Evolutionary conservation across 305 asterid genomes (phyloP).

Genomic region (Rubia peregrina): DNA sequence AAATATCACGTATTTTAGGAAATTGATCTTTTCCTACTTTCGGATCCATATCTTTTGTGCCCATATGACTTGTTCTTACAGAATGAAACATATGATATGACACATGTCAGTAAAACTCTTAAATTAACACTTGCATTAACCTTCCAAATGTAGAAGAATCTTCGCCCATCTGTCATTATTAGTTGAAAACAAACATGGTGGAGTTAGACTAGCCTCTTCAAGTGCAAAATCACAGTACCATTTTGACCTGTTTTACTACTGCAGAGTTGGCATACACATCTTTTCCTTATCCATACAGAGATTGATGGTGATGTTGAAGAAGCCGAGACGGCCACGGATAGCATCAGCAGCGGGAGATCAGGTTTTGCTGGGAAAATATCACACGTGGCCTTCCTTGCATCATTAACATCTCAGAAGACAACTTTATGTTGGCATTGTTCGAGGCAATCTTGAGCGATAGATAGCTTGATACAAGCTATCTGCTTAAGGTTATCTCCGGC

Average conservation of each 20-base stretch:
- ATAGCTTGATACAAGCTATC: no score
- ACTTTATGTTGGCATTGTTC: neutral
- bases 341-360: slow-evolving; percentile 1
- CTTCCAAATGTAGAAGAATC: neutral
- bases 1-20: no score
- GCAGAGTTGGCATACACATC: neutral
- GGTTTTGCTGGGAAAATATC: neutral
- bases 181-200: neutral
- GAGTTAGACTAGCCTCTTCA: slow-evolving; percentile 9
- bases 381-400: slow-evolving; percentile 4
- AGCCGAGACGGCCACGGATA: neutral
- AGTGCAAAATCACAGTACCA: slow-evolving; percentile 1
- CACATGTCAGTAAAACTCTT: neutral
- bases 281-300: slow-evolving; percentile 8
- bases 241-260: neutral
- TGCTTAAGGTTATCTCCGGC: slow-evolving; percentile 38
- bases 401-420: slow-evolving; percentile 10
- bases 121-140: neutral
- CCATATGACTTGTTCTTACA: neutral
- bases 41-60: no score
- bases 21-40: no score
- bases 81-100: neutral
- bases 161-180: neutral
- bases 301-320: neutral
- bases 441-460: neutral